Base-by-base conservation (phyloP, 345 rosid species). In the Adansonia digitata region DNA sequence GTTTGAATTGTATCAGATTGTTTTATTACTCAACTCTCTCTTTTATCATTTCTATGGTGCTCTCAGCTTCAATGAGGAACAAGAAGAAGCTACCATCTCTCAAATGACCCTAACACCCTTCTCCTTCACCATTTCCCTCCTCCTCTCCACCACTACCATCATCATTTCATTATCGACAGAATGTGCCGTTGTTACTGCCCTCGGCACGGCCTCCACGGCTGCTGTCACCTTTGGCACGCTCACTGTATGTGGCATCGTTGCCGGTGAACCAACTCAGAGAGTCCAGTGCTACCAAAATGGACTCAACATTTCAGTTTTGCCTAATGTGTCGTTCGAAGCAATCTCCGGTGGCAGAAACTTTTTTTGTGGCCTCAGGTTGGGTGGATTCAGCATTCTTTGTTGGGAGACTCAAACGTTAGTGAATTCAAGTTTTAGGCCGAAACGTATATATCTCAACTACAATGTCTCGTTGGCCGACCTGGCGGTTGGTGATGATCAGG, bases 361-460 rank as follows among this genome's bases (percentile, higher is more conserved):
- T 83, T 84, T 87, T 37, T 89, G 89, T 43, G 91, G 84, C 63
- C 86, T 89, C 34, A 78, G 70, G 48, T 76, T 86, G 27, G 87
- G 87, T 39, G 91, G 91, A 61, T 60, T 78, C 37, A 75, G 75
- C 40, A 3, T 89, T 66, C 76, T 79, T 48, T 89, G 91, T 63
- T 89, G 89, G 91, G 87, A 87, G 14, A 85, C 85, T 1, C 22
- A 13, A 2, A 60, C 4, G 39, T 8, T 34, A 9, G 4, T 45
- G 29, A 18, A 51, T 39, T 26, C 73, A 11, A 72, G 69, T 34
- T 84, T 83, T 31, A 43, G 43, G 40, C 81, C 84, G 0, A 83
- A 46, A 72, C 78, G 89, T n/a, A 81, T 87, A 37, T 84, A 81
- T 71, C 69, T 61, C 80, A 83, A 76, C 61, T 18, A 57, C 15